Evolutionary conservation across 176 grass and related monocot genomes (phyloP).

Genomic region (Zoysia japonica): DNA sequence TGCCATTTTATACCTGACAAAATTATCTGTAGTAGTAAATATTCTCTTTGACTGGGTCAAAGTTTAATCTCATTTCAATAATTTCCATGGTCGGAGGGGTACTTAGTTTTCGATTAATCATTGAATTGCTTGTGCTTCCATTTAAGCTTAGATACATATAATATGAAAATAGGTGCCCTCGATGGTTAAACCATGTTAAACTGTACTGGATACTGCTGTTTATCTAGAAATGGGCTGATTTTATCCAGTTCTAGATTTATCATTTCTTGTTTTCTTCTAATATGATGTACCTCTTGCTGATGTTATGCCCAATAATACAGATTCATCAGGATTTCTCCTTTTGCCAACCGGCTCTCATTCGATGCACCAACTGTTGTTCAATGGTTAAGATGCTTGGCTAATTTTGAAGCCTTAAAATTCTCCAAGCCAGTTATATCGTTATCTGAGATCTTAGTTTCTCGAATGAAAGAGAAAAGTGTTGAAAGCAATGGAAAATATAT

Average conservation of each 20-base stretch:
- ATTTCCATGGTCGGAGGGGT: not conserved
- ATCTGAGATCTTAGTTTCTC: slow-evolving; percentile 80
- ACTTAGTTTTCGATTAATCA: slow-evolving; percentile 17
- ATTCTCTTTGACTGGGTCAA: not conserved
- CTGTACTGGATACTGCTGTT: slow-evolving; percentile 1
- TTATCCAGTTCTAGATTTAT: not conserved
- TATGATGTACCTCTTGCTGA: slow-evolving; percentile 26
- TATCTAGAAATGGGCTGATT: not conserved
- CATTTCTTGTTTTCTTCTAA: not conserved
- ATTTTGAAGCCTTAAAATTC: slow-evolving; percentile 93
- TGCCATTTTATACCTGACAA: not conserved
- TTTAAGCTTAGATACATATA: not conserved
- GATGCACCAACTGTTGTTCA: slow-evolving; percentile 86
- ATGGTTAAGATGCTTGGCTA: slow-evolving; percentile 87
- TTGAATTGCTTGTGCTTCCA: slow-evolving; percentile 1
- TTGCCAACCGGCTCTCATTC: slow-evolving; percentile 95
- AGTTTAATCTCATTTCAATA: not conserved
- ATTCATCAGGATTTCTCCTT: slow-evolving; percentile 94
- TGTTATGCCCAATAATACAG: slow-evolving; percentile 50
- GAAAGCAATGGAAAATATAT: slow-evolving; percentile 83
- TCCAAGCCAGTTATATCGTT: slow-evolving; percentile 74
- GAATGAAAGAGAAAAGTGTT: slow-evolving; percentile 78
- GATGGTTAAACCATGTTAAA: not conserved
- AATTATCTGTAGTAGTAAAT: not conserved
- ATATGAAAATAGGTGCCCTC: not conserved